phyloP scores from a whole-genome alignment of 306 rosid species.

The Casuarina cunninghamiana region DNA sequence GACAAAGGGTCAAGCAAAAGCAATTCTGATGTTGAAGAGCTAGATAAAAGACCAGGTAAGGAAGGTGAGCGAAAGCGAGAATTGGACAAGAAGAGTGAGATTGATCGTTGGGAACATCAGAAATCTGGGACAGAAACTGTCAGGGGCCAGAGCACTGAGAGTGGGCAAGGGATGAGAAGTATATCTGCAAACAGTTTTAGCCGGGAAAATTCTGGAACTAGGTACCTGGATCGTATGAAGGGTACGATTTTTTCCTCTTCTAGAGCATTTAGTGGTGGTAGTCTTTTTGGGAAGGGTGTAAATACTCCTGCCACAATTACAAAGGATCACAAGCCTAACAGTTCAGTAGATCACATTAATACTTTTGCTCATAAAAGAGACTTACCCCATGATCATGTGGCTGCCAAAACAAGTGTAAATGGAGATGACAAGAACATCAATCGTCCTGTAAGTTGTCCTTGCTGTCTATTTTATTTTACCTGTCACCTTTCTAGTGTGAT shows the following conservation, averaged over 20 bases:
- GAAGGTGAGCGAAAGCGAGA: conserved; percentile 80
- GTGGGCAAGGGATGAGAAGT: conserved; percentile 53
- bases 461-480: neutral
- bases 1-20: conserved; percentile 93
- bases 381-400: conserved; percentile 57
- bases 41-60: conserved; percentile 80
- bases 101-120: conserved; percentile 61
- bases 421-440: conserved; percentile 65
- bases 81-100: conserved; percentile 63
- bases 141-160: conserved; percentile 57
- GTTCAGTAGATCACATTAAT: conserved; percentile 66
- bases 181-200: conserved; percentile 43
- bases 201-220: conserved; percentile 71
- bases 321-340: conserved; percentile 68
- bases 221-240: conserved; percentile 90
- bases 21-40: conserved; percentile 92
- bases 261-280: conserved; percentile 78
- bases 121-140: conserved; percentile 58
- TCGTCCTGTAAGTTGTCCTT: conserved; percentile 67
- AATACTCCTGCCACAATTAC: conserved; percentile 44
- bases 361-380: conserved; percentile 59
- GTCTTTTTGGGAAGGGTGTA: conserved; percentile 74
- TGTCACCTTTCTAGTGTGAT: conserved; percentile 5
- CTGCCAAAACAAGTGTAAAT: conserved; percentile 53
- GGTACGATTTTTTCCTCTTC: conserved; percentile 90